A percentile compares a stretch with the other conserved stretches of the same genome.
Conservation (phyloP, 495 filamentous ascomycete species). For the Daldinia bambusicola region DNA sequence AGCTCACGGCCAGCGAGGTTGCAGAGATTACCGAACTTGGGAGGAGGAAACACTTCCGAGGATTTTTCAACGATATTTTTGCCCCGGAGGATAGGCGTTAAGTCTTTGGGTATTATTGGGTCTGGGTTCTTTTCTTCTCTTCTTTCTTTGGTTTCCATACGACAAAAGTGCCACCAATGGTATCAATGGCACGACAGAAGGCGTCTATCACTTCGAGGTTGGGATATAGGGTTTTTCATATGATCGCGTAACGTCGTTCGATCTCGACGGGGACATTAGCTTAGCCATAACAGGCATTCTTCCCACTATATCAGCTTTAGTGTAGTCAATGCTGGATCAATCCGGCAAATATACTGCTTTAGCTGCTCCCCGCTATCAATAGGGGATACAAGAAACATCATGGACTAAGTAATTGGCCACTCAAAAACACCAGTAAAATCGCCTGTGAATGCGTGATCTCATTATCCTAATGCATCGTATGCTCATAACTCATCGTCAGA, state of each 20-base stretch:
- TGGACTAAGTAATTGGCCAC: neutral
- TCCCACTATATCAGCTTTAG: slow-evolving; percentile 1
- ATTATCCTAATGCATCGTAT: slow-evolving; percentile 18
- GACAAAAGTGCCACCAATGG: neutral
- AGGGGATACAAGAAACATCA: neutral
- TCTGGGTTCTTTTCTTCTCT: neutral
- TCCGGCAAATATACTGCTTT: neutral
- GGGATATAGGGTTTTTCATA: neutral
- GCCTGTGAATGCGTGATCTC: slow-evolving; percentile 26
- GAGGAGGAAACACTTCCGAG: slow-evolving; percentile 72
- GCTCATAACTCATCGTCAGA: slow-evolving; percentile 57
- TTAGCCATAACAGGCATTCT: slow-evolving; percentile 11
- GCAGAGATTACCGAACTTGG: slow-evolving; percentile 71
- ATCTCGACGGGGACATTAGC: slow-evolving; percentile 11
- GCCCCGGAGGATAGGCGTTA: slow-evolving; percentile 68
- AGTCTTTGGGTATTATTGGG: slow-evolving; percentile 5
- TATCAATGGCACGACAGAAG: slow-evolving; percentile 1
- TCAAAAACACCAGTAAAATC: slow-evolving; percentile 8
- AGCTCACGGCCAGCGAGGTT: slow-evolving; percentile 76
- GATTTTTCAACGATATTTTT: slow-evolving; percentile 73
- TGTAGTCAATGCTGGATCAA: slow-evolving; percentile 12
- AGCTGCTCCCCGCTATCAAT: neutral
- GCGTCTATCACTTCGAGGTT: slow-evolving; percentile 9
- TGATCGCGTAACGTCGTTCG: slow-evolving; percentile 10
- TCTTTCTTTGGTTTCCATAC: neutral